phyloP scores from a whole-genome alignment of 176 grass and related monocot species.

The Rhipidocladum racemiflorum region DNA sequence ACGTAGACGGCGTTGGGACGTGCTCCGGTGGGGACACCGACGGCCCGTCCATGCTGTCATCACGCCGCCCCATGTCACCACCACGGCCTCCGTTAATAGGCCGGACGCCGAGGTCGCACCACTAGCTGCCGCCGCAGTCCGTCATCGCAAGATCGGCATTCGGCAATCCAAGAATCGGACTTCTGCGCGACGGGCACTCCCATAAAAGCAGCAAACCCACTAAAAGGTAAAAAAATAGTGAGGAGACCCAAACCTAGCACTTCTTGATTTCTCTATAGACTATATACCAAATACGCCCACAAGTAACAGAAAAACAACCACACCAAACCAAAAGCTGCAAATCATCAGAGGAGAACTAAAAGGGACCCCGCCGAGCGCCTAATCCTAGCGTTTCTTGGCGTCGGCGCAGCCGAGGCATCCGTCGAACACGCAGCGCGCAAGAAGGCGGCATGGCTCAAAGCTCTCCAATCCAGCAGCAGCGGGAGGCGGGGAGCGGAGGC shows the following conservation, averaged over 20 bases:
- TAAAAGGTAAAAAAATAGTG: slow-evolving; percentile 6
- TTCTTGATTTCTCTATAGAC: slow-evolving; percentile 34
- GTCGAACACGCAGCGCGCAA: slow-evolving; percentile 28
- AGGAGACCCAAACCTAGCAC: slow-evolving; percentile 27
- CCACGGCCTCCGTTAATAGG: slow-evolving; percentile 54
- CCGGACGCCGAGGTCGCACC: slow-evolving; percentile 43
- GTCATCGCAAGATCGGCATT: slow-evolving; percentile 29
- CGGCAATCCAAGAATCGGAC: slow-evolving; percentile 44
- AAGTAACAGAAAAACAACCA: slow-evolving; percentile 20
- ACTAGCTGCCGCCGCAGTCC: slow-evolving; percentile 20
- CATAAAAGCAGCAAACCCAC: slow-evolving; percentile 57
- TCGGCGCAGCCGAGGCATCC: slow-evolving; percentile 32
- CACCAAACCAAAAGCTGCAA: neutral
- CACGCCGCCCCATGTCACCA: slow-evolving; percentile 25
- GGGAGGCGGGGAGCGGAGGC: neutral
- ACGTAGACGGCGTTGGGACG: slow-evolving; percentile 21
- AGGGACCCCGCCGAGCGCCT: slow-evolving; percentile 38
- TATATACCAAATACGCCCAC: slow-evolving; percentile 19
- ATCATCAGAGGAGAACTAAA: slow-evolving; percentile 50
- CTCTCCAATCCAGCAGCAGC: neutral
- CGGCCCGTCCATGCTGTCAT: neutral
- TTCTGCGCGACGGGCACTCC: slow-evolving; percentile 61
- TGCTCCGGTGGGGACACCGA: slow-evolving; percentile 36
- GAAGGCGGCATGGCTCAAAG: slow-evolving; percentile 10
- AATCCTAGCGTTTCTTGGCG: slow-evolving; percentile 50